A percentile compares a stretch with the other conserved stretches of the same genome.
phyloP scores from a whole-genome alignment of 202 grass and related monocot genomes.

The Setaria viridis region DNA sequence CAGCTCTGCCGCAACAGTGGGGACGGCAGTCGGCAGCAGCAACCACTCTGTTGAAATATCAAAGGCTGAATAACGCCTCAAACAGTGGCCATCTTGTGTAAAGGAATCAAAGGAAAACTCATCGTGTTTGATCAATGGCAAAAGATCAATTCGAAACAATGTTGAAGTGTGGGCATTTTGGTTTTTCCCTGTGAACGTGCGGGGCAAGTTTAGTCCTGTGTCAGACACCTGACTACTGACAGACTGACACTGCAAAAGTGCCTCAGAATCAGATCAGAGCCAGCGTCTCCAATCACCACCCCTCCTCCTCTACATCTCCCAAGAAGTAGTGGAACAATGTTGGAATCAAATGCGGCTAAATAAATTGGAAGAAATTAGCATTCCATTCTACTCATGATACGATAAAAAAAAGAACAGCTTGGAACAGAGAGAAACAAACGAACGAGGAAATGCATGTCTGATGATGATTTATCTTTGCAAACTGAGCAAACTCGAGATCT shows the following conservation, averaged over 20 bases:
- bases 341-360: not conserved
- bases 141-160: not conserved
- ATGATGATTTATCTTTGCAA: conserved; percentile 16
- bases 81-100: not conserved
- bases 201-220: not conserved
- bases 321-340: not conserved
- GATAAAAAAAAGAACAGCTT: not conserved
- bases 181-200: not conserved
- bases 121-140: not conserved
- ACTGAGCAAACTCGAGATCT: conserved; percentile 7
- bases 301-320: not conserved
- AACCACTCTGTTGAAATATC: conserved; percentile 3
- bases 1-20: conserved; percentile 17
- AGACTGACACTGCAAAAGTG: not conserved
- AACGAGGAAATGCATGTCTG: conserved; percentile 1
- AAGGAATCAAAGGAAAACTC: not conserved
- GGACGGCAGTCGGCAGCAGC: not conserved
- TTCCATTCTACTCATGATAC: not conserved
- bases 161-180: not conserved
- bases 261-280: conserved; percentile 7
- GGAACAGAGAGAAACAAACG: not conserved
- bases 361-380: not conserved
- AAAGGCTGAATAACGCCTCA: not conserved
- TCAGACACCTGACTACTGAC: conserved; percentile 9
- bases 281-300: not conserved